Base-by-base conservation (phyloP, 495 filamentous ascomycete species). In the Penicillium parvum region DNA sequence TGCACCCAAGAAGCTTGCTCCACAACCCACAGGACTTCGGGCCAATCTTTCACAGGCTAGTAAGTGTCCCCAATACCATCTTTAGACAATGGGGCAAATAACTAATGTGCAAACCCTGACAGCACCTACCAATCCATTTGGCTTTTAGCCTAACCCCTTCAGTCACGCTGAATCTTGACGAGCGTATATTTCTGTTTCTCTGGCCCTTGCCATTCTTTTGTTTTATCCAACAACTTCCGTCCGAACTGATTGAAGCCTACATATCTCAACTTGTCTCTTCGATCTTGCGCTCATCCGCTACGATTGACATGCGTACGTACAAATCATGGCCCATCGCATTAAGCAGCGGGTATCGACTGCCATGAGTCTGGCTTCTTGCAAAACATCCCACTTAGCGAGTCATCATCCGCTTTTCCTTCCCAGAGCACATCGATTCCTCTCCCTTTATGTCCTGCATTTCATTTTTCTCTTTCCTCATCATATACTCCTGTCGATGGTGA, bases 41-140 rank as follows among this genome's bases (percentile, higher is more conserved):
- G 92, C 92, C 40, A 96, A 97, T 61, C 74, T 97, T 51, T 70
- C 81, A 28, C 84, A 91, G 77, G 92, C 92, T 57, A 98, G 92
- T 98, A 85, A 83, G 91, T 58, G 10, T 86, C 20, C n/a, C n/a
- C 20, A 11, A 5, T 17, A 15, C 28, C 34, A 36, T 37, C 37
- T 37, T 50, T 6, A 8, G 36, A 22, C 37, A 26, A 27, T 17
- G 12, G 2, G 35, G 9, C 0, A 35, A 20, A 25, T 45, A 32
- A 57, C 64, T 62, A 47, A 60, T 50, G 26, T 37, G 3, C 10
- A 16, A 12, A 20, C 17, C 21, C 48, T 29, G 43, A 45, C 51
- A 96, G 90, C 90, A 42, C 88, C 90, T 16, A 76, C 87, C 52
- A 96, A 96, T 64, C 90, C 90, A 1, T 96, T 96, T 64, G 90